Evolutionary conservation across 192 early-diverging fungal genomes (phyloP).

Genomic region (Helicostylum pulchrum): DNA sequence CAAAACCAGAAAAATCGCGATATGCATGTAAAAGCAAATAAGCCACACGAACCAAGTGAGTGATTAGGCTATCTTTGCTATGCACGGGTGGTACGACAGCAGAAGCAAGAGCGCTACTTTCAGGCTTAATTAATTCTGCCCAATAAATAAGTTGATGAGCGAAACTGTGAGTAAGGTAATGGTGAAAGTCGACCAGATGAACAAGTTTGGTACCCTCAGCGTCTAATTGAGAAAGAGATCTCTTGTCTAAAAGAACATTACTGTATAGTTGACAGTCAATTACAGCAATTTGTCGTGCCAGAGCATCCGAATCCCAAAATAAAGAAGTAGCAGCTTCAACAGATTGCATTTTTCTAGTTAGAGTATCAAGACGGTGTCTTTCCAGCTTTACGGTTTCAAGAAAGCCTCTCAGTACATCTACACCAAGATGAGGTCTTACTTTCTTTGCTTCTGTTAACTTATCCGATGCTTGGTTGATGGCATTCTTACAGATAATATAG

Average conservation of each 20-base stretch:
- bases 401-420: constrained; percentile 1
- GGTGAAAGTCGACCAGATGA: constrained; percentile 48
- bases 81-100: constrained; percentile 29
- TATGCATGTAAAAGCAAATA: constrained; percentile 46
- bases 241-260: constrained; percentile 33
- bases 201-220: constrained; percentile 30
- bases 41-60: constrained; percentile 44
- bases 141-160: constrained; percentile 46
- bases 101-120: constrained; percentile 36
- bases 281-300: constrained; percentile 49
- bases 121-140: constrained; percentile 26
- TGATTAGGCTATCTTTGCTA: constrained; percentile 33
- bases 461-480: constrained; percentile 26
- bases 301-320: constrained; percentile 45
- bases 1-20: constrained; percentile 53
- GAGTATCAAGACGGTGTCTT: constrained; percentile 36
- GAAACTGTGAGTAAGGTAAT: constrained; percentile 49
- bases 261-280: constrained; percentile 46
- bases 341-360: constrained; percentile 44
- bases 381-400: constrained; percentile 40
- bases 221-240: constrained; percentile 38
- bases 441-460: constrained; percentile 25
- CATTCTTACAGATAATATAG: constrained; percentile 31
- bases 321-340: constrained; percentile 37
- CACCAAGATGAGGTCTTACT: constrained; percentile 2